phyloP scores from a whole-genome alignment of 2,329 filamentous ascomycete species.

The Hypoxylon sp. region DNA sequence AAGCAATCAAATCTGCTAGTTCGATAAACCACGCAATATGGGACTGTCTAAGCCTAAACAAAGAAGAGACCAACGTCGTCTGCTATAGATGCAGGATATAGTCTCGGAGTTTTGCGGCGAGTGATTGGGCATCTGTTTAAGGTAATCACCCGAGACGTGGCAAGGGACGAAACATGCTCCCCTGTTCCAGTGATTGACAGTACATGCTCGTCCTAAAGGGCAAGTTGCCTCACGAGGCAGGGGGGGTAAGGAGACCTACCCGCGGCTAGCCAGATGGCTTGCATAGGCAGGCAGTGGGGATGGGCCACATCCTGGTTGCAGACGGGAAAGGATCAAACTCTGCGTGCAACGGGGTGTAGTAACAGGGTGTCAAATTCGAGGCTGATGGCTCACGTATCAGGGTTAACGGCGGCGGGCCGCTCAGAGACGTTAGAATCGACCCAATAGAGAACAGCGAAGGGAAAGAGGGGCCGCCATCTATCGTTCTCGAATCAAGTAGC shows the following conservation, averaged over 20 bases:
- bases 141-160: constrained; percentile 48
- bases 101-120: constrained; percentile 33
- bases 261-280: constrained; percentile 54
- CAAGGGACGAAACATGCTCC: constrained; percentile 52
- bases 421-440: constrained; percentile 40
- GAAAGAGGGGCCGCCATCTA: constrained; percentile 36
- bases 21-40: constrained; percentile 42
- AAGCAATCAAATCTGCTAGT: constrained; percentile 40
- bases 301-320: constrained; percentile 51
- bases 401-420: constrained; percentile 41
- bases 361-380: constrained; percentile 49
- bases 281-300: constrained; percentile 52
- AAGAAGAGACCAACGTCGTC: constrained; percentile 29
- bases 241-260: constrained; percentile 49
- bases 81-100: constrained; percentile 45
- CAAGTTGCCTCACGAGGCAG: constrained; percentile 49
- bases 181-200: constrained; percentile 55
- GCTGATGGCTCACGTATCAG: constrained; percentile 49
- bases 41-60: constrained; percentile 38
- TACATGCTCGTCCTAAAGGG: constrained; percentile 52
- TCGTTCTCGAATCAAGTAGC: constrained; percentile 49
- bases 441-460: constrained; percentile 47
- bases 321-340: constrained; percentile 53
- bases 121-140: constrained; percentile 42
- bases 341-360: constrained; percentile 50